Evolutionary conservation across 495 filamentous ascomycete species (phyloP).

Genomic region (Glarea lozoyensis): DNA sequence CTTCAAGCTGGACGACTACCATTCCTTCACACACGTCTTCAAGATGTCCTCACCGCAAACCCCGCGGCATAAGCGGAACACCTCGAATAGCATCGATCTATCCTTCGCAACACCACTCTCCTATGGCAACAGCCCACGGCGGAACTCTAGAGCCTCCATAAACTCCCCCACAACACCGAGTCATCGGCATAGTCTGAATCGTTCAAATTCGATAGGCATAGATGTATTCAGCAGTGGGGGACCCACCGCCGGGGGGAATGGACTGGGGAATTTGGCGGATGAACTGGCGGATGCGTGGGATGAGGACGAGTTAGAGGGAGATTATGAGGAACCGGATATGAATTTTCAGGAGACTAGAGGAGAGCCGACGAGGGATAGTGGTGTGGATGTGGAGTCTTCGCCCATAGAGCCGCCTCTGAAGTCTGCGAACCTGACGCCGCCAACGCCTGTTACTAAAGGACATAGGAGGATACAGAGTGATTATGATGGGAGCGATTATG

Average conservation of each 20-base stretch:
- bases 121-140: constrained; percentile 22
- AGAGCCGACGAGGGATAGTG: constrained; percentile 17
- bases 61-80: constrained; percentile 55
- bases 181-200: constrained; percentile 41
- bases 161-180: constrained; percentile 52
- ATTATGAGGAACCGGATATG: constrained; percentile 39
- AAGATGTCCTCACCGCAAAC: constrained; percentile 51
- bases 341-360: constrained; percentile 30
- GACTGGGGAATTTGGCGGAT: constrained; percentile 76
- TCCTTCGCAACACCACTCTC: constrained; percentile 18
- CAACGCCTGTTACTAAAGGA: constrained; percentile 17
- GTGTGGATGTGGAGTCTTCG: constrained; percentile 17
- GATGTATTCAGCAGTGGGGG: constrained; percentile 36
- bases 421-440: constrained; percentile 3
- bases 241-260: constrained; percentile 30
- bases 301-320: constrained; percentile 47
- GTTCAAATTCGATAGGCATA: constrained; percentile 35
- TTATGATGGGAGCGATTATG: constrained; percentile 55
- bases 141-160: constrained; percentile 51
- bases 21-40: constrained; percentile 3
- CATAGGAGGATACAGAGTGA: constrained; percentile 38
- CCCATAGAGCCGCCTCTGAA: constrained; percentile 9
- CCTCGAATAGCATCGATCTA: constrained; percentile 39
- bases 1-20: constrained; percentile 6
- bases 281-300: constrained; percentile 44